Evolutionary conservation across 306 rosid species (phyloP).

Genomic region (Rosa lucieae): DNA sequence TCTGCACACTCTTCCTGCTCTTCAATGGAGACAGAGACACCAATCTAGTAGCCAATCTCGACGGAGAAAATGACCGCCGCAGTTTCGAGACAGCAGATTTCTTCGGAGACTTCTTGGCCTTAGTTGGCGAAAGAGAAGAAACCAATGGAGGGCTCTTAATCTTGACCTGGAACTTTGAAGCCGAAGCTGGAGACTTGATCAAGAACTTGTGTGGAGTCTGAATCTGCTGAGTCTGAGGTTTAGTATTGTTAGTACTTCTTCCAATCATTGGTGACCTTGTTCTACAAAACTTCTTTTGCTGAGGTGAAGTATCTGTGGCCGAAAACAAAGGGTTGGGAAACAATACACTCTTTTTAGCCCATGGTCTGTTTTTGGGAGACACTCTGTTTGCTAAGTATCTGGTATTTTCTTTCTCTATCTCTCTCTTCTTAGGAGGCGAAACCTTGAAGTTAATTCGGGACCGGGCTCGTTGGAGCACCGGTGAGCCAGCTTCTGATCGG

Average conservation of each 20-base stretch:
- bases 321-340: conserved; percentile 90
- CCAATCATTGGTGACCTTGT: conserved; percentile 76
- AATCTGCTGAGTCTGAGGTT: conserved; percentile 19
- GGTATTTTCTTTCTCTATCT: conserved; percentile 53
- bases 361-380: conserved; percentile 79
- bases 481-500: conserved; percentile 38
- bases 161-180: conserved; percentile 61
- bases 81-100: conserved; percentile 61
- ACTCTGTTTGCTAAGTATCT: conserved; percentile 70
- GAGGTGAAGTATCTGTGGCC: conserved; percentile 37
- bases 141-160: conserved; percentile 54
- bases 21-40: conserved; percentile 74
- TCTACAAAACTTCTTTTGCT: conserved; percentile 58
- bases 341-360: conserved; percentile 83
- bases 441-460: conserved; percentile 84
- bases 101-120: conserved; percentile 62
- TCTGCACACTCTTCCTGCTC: conserved; percentile 50
- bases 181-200: conserved; percentile 71
- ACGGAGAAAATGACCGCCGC: conserved; percentile 72
- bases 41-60: conserved; percentile 67
- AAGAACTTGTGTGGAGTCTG: conserved; percentile 75
- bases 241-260: conserved; percentile 29
- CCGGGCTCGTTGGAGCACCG: conserved; percentile 65
- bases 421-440: conserved; percentile 77
- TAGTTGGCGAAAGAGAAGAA: conserved; percentile 54